Evolutionary conservation across 495 filamentous ascomycete genomes (phyloP).

Genomic region (Ascobolus immersus): DNA sequence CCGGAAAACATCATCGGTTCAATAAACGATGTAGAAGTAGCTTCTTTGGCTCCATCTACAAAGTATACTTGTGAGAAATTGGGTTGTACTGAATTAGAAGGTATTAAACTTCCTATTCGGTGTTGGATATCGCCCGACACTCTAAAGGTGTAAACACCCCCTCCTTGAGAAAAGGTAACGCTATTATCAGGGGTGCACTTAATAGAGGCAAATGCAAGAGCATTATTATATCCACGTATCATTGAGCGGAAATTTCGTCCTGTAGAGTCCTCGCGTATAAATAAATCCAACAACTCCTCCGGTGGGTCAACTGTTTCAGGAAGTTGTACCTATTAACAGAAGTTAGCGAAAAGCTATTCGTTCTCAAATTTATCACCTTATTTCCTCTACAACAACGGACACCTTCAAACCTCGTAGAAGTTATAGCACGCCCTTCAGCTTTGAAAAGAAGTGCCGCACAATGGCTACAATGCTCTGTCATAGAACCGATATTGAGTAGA

Average conservation of each 20-base stretch:
- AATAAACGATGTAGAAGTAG: neutral
- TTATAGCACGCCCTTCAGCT: too few relatives aligned
- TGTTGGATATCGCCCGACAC: neutral
- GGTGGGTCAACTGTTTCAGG: too few relatives aligned
- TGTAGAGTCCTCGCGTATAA: neutral
- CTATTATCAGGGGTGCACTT: neutral
- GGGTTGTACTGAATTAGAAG: neutral
- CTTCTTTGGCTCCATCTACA: neutral
- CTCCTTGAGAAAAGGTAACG: too few relatives aligned
- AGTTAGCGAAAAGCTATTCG: too few relatives aligned
- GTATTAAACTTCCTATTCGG: neutral
- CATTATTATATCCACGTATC: slow-evolving; percentile 5
- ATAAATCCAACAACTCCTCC: neutral
- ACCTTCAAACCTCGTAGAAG: too few relatives aligned
- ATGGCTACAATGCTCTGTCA: too few relatives aligned
- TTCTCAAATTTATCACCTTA: too few relatives aligned
- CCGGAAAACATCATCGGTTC: too few relatives aligned
- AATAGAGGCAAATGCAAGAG: slow-evolving; percentile 1
- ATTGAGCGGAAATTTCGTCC: neutral
- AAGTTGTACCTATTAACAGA: too few relatives aligned
- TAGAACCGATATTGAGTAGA: too few relatives aligned
- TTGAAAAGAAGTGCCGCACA: too few relatives aligned
- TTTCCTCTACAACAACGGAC: too few relatives aligned
- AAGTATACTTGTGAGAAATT: neutral
- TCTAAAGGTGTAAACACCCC: neutral